Evolutionary conservation across 345 rosid genomes (phyloP), one percentile per base, ranked within the genome.

Genomic region (Gynandropsis gynandra): DNA sequence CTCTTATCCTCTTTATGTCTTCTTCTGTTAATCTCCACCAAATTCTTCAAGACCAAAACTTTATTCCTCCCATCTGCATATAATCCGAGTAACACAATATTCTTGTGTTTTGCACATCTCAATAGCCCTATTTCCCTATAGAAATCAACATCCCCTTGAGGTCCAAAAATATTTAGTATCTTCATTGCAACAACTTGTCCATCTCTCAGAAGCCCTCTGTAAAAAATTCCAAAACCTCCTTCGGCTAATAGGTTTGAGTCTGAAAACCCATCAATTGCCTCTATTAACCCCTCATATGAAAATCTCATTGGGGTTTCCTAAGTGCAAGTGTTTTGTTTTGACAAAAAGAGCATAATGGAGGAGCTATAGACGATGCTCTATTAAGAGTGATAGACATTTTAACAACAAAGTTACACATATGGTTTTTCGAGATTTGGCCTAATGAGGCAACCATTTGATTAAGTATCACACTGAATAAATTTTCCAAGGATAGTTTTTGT

Each of bases 61-160:
- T 79, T 74, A 44, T 61, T 71, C 54, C 65, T 69, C 47, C 68
- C 66, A 58, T 78, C 85, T 43, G 71, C 57, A 46, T 80, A 83
- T 61, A 74, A 80, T 7, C 92, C 92, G 31, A 83, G 62, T 76
- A 80, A 59, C 32, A 80, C 85, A 29, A 83, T 84, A 65, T 83
- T 83, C 64, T 82, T 76, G 60, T 83, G 92, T 33, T 78, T 87
- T 0, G 87, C 92, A 19, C 87, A 83, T 69, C 87, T 83, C 73
- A 83, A 71, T 32, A 83, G 70, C 60, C 72, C 67, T 7, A 83
- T 84, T 63, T 83, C 92, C 70, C 87, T 68, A 60, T 73, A 72
- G 69, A 83, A 83, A 69, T 80, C 87, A 33, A 74, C 72, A 74
- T 83, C 80, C 40, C 76, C 82, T 64, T 78, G 73, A 27, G 73